A percentile compares a stretch with the other conserved stretches of the same genome.
These are phyloP conservation scores for Glutinoglossum americanum DNA, from an alignment of 495 filamentous ascomycete genomes.

Conservation along the genomic window DNA sequence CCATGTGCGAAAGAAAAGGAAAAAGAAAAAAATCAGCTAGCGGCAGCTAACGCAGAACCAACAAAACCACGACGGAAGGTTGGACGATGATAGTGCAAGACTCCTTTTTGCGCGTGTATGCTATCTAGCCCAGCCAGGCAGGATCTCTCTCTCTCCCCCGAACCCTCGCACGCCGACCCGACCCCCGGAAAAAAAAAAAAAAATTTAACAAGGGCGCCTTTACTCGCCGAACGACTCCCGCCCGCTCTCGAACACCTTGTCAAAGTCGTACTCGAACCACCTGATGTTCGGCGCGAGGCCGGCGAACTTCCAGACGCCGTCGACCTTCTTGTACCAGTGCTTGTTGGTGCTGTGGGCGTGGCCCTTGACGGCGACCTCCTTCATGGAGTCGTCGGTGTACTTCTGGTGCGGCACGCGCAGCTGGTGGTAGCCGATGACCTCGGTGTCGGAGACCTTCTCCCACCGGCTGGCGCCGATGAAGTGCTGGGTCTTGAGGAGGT, in stretches of 20 bases:
- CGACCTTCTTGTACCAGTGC: constrained; percentile 51
- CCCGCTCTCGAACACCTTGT: constrained; percentile 20
- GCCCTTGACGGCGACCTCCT: constrained; percentile 33
- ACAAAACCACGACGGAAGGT: too few relatives aligned
- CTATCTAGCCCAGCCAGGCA: too few relatives aligned
- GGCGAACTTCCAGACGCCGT: constrained; percentile 68
- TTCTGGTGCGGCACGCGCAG: constrained; percentile 52
- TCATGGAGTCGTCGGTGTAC: constrained; percentile 31
- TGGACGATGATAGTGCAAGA: too few relatives aligned
- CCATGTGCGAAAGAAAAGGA: too few relatives aligned
- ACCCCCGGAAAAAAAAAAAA: too few relatives aligned
- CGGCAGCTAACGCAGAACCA: too few relatives aligned
- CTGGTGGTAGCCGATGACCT: constrained; percentile 15
- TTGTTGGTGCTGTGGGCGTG: constrained; percentile 51
- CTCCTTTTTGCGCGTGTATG: too few relatives aligned
- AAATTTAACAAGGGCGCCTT: too few relatives aligned
- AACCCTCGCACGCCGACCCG: too few relatives aligned
- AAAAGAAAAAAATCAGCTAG: too few relatives aligned
- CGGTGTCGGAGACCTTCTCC: constrained; percentile 11
- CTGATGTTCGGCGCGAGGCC: constrained; percentile 48
- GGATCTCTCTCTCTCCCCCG: too few relatives aligned
- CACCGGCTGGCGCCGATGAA: constrained; percentile 16
- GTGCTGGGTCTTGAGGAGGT: constrained; percentile 17
- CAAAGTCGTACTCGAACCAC: constrained; percentile 53
- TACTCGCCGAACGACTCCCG: neutral